Evolutionary conservation across 192 early-diverging fungal species (phyloP).

Genomic region (Rhizophagus prolifer): DNA sequence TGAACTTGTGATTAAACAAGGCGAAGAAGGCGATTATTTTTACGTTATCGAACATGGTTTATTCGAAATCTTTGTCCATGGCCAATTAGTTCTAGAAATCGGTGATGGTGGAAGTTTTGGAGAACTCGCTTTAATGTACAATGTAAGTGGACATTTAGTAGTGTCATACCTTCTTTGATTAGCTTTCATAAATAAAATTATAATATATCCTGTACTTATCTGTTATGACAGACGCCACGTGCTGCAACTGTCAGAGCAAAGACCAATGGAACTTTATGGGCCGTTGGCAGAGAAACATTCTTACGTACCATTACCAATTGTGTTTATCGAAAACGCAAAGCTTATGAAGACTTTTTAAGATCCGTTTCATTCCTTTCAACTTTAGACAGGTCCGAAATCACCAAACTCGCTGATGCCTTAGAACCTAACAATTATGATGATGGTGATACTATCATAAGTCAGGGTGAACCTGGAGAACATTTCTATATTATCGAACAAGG

Average conservation of each 20-base stretch:
- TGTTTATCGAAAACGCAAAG: constrained; percentile 35
- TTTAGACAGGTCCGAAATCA: constrained; percentile 48
- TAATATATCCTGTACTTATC: neutral
- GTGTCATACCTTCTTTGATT: neutral
- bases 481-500: constrained; percentile 73
- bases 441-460: constrained; percentile 58
- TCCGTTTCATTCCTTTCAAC: constrained; percentile 33
- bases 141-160: constrained; percentile 25
- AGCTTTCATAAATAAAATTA: neutral
- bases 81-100: constrained; percentile 28
- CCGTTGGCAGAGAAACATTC: constrained; percentile 44
- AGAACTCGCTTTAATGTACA: constrained; percentile 52
- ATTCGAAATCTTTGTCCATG: constrained; percentile 35
- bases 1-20: constrained; percentile 40
- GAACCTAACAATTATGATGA: constrained; percentile 61
- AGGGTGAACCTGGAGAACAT: constrained; percentile 66
- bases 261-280: constrained; percentile 37
- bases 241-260: constrained; percentile 43
- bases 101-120: constrained; percentile 42
- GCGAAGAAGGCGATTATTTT: constrained; percentile 43
- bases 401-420: constrained; percentile 71
- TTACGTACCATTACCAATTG: constrained; percentile 36
- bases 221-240: constrained; percentile 32
- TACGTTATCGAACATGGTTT: constrained; percentile 39
- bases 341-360: constrained; percentile 41